A percentile compares a stretch with the other conserved stretches of the same genome.
phyloP scores from a whole-genome alignment of 2,329 filamentous ascomycete genomes.

The Rhexocercosporidium sp. region DNA sequence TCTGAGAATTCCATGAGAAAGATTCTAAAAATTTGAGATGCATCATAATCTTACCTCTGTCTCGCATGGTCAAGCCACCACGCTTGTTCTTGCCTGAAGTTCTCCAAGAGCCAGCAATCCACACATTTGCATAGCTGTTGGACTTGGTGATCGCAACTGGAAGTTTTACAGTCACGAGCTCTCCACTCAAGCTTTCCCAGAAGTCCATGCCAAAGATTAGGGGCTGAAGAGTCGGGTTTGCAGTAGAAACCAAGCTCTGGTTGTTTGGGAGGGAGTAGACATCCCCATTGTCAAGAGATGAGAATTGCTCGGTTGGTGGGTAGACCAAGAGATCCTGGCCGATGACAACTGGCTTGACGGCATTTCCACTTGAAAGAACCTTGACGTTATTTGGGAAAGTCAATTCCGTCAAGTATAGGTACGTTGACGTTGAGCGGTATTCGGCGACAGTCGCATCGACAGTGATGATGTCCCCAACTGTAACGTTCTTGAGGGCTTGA shows the following conservation, averaged over 20 bases:
- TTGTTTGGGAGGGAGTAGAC: slow-evolving; percentile 70
- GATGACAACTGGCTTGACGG: slow-evolving; percentile 62
- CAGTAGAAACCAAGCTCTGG: slow-evolving; percentile 39
- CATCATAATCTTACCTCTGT: slow-evolving; percentile 52
- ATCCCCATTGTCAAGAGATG: slow-evolving; percentile 66
- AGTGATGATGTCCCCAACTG: slow-evolving; percentile 66
- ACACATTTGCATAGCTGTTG: slow-evolving; percentile 70
- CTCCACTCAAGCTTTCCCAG: slow-evolving; percentile 72
- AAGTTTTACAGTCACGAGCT: slow-evolving; percentile 67
- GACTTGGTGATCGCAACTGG: slow-evolving; percentile 64
- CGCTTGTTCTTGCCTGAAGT: slow-evolving; percentile 66
- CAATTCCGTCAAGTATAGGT: slow-evolving; percentile 70
- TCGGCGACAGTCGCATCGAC: slow-evolving; percentile 66
- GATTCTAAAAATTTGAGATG: not conserved
- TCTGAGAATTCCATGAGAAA: slow-evolving; percentile 47
- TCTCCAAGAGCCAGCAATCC: slow-evolving; percentile 70
- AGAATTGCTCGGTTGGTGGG: slow-evolving; percentile 67
- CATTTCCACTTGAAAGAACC: slow-evolving; percentile 58
- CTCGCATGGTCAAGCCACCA: slow-evolving; percentile 67
- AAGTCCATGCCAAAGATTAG: slow-evolving; percentile 71
- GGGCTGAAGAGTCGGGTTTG: slow-evolving; percentile 66
- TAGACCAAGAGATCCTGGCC: slow-evolving; percentile 47
- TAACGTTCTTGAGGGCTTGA: slow-evolving; percentile 54
- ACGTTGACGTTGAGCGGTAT: slow-evolving; percentile 50
- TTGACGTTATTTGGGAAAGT: slow-evolving; percentile 57